Evolutionary conservation across 2,329 filamentous ascomycete genomes (phyloP).

Genomic region (Lasiodiplodia sp.): DNA sequence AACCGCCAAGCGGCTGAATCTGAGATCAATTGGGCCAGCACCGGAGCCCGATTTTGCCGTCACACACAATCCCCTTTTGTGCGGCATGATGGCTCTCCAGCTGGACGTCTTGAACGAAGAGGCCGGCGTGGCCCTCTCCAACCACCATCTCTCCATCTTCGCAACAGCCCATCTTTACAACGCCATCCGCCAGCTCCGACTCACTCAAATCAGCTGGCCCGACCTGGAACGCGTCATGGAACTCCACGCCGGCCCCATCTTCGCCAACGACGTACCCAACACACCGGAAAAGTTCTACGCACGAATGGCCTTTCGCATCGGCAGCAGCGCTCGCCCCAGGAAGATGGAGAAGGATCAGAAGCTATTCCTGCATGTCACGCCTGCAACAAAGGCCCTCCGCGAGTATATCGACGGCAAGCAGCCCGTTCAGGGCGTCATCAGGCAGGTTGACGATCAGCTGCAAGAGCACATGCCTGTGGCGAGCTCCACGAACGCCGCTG

Average conservation of each 20-base stretch:
- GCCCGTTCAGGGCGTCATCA: constrained; percentile 2
- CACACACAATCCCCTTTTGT: constrained; percentile 3
- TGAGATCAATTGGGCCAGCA: not conserved
- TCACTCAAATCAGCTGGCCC: not conserved
- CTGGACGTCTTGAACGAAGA: not conserved
- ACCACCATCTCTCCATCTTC: constrained; percentile 12
- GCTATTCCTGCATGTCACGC: not conserved
- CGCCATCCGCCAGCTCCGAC: not conserved
- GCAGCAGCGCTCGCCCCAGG: not conserved
- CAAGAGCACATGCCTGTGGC: not conserved
- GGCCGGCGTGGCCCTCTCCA: not conserved
- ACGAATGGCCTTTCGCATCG: constrained; percentile 13
- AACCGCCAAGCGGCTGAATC: not conserved
- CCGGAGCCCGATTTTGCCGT: not conserved
- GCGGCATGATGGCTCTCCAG: constrained; percentile 1
- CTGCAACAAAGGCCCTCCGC: not conserved
- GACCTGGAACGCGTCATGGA: not conserved
- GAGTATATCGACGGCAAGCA: not conserved
- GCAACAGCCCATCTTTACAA: constrained; percentile 6
- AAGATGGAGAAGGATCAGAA: not conserved
- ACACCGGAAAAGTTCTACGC: not conserved
- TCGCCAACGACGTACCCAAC: constrained; percentile 6
- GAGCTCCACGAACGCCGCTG: not conserved
- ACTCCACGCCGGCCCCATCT: constrained; percentile 5
- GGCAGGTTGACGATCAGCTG: not conserved